Evolutionary conservation across 176 grass and related monocot species (phyloP), one percentile per base, ranked within the genome.

Genomic region (Hsuehochloa calcarea): DNA sequence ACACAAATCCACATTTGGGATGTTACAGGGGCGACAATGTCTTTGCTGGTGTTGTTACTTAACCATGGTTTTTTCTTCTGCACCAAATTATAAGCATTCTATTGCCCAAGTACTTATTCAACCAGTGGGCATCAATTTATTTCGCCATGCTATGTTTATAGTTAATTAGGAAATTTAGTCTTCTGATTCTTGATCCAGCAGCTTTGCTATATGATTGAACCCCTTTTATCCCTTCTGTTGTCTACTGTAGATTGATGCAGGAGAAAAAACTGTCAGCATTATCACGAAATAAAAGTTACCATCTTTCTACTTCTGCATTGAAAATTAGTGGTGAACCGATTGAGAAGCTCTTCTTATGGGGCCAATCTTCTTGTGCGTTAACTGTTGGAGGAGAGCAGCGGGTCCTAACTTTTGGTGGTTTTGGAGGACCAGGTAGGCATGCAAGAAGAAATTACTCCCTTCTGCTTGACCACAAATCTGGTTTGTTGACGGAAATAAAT

Each of bases 291-390:
- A 75, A 78, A 70, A 85, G 44, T 20, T 51, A 68, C 79, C 80
- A 49, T 88, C 79, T 97, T 78, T 85, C 69, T 73, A 56, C 80
- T 69, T 72, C 86, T 68, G 69, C 75, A 46, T 87, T 98, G 81
- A 67, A 90, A 60, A 84, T 92, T 80, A 77, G 74, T 40, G 96
- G 91, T 46, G 93, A 98, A 78, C 87, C 89, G 35, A 87, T 89
- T 55, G 96, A 98, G 80, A 95, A 98, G 73, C 83, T 98, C 38
- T 98, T 88, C 83, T 89, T 98, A 41, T 98, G 93, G 96, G 96
- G 96, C 68, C 96, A 98, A 85, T 90, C 96, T 69, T 73, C 91
- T 74, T 93, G 89, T 70, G 35, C 39, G 34, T 80, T 93, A 66
- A 87, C 61, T 56, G 78, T 80, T 81, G 61, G 69, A 60, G 84